Evolutionary conservation across 805 yeast genomes (phyloP).

Genomic region (Lipomyces lipofer): DNA sequence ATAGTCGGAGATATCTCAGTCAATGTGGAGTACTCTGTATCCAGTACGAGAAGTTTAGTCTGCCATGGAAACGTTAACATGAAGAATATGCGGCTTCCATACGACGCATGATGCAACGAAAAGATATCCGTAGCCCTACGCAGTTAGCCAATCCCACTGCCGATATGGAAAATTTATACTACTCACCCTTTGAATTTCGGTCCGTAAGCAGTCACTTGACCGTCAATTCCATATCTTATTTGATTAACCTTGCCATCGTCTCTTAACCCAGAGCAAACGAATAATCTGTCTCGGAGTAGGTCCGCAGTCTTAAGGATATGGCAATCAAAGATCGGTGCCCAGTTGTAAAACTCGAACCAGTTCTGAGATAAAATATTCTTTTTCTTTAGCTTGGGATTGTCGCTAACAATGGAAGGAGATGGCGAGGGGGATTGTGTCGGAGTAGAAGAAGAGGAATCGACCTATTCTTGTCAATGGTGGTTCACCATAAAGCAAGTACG

Average conservation of each 20-base stretch:
- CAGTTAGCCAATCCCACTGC: too few relatives aligned
- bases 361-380: not conserved
- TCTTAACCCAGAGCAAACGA: constrained; percentile 16
- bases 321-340: constrained; percentile 24
- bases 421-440: not conserved
- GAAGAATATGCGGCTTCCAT: not conserved
- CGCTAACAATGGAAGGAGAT: not conserved
- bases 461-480: not conserved
- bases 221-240: constrained; percentile 21
- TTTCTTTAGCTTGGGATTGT: not conserved
- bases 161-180: too few relatives aligned
- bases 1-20: not conserved
- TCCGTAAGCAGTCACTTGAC: constrained; percentile 5
- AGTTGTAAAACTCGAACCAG: constrained; percentile 8
- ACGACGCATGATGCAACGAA: constrained; percentile 9
- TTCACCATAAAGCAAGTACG: too few relatives aligned
- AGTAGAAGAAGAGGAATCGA: not conserved
- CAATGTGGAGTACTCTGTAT: not conserved
- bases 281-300: constrained; percentile 10
- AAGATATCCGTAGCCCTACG: constrained; percentile 9
- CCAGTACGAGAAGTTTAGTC: not conserved
- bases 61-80: constrained; percentile 12
- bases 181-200: constrained; percentile 14
- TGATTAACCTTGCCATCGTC: constrained; percentile 14
- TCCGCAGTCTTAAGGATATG: constrained; percentile 12